Evolutionary conservation across 345 rosid species (phyloP), one percentile per base, ranked within the genome.

Genomic region (Moricandia arvensis): DNA sequence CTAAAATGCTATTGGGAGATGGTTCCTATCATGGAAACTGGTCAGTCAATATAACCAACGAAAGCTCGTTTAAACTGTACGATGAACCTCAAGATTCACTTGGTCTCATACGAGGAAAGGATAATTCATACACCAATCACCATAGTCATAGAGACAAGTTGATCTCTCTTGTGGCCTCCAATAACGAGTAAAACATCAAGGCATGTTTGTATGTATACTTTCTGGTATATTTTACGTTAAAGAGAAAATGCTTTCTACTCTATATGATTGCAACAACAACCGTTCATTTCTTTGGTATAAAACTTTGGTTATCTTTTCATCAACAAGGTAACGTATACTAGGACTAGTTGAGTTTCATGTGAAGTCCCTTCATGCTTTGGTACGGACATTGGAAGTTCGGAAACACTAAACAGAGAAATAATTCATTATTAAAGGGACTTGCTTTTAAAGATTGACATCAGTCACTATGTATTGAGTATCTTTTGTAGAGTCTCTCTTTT

Each of bases 21-120:
- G 63, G 69, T 76, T 63, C 33, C 75, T 69, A 69, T 69, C 74
- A 75, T 75, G 74, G 74, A 69, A 69, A 62, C 75, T 69, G 66
- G 80, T 76, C 80, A 69, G 75, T 63, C 51, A 57, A 69, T 63
- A 76, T 64, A 51, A 53, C 63, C 72, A 66, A 74, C 51, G 59
- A 74, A 54, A 49, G 45, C 24, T 51, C 41, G 27, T 45, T 60
- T 68, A 63, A 60, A 60, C 45, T 45, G 53, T 45, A 16, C 24
- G 49, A 58, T 18, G 71, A 4, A 66, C 26, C 51, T 60, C 18
- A 75, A 75, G 68, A 37, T 24, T 49, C 78, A 67, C 53, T 59
- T 75, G 61, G 79, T 59, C 62, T 59, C 9, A 34, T 74, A 75
- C 78, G 51, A 66, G 68, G 79, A 60, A 55, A 34, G 29, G 45